Conservation (phyloP, 176 grass and related monocot genomes). For the Carex littledalei region DNA sequence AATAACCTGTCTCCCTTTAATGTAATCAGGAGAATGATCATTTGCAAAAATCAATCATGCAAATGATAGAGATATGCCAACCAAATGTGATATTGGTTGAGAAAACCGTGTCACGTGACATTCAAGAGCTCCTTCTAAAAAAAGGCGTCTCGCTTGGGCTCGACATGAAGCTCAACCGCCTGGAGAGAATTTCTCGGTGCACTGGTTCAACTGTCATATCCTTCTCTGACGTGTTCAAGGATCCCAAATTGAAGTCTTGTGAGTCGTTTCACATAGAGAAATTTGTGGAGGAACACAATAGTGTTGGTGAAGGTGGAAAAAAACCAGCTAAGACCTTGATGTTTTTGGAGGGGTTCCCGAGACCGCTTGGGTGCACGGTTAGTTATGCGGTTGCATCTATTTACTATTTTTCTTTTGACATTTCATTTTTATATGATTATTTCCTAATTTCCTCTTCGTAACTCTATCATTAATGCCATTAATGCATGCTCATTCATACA, state of each 20-base stretch:
- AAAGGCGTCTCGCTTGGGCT: conserved; percentile 57
- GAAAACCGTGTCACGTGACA: conserved; percentile 75
- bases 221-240: conserved; percentile 37
- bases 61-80: conserved; percentile 45
- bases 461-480: not conserved
- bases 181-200: conserved; percentile 60
- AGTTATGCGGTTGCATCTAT: conserved; percentile 4
- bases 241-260: conserved; percentile 50
- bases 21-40: conserved; percentile 55
- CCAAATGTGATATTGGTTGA: conserved; percentile 87
- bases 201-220: conserved; percentile 54
- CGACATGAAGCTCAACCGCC: conserved; percentile 73
- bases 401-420: conserved; percentile 1
- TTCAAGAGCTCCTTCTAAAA: conserved; percentile 61
- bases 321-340: conserved; percentile 53
- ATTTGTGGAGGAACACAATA: conserved; percentile 47
- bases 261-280: conserved; percentile 80
- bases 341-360: conserved; percentile 80
- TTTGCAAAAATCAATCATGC: conserved; percentile 35
- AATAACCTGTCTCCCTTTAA: not conserved
- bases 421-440: not conserved
- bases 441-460: not conserved
- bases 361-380: conserved; percentile 83
- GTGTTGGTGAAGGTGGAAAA: conserved; percentile 27
- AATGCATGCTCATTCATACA: not conserved